Percentiles rank a stretch among this genome's conserved stretches.
Evolutionary conservation across 139 green algal species (phyloP).

Genomic region (Picochlorum sp.): DNA sequence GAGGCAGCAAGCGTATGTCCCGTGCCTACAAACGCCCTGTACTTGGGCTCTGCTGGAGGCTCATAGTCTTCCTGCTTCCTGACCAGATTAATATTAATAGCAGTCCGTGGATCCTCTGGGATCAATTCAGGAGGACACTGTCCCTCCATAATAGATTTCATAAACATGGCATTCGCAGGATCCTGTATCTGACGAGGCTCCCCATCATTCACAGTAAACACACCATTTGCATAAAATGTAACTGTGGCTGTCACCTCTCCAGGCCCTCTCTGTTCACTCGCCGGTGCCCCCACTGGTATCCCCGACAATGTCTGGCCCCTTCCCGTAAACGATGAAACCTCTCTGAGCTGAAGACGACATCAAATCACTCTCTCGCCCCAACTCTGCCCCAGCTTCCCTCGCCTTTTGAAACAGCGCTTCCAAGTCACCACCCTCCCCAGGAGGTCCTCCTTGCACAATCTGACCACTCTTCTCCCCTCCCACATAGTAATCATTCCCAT

Average conservation of each 20-base stretch:
- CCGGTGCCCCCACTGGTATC: conserved; percentile 23
- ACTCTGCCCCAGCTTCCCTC: conserved; percentile 36
- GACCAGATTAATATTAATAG: conserved; percentile 79
- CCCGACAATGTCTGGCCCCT: conserved; percentile 55
- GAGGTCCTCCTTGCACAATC: conserved; percentile 48
- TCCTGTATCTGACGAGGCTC: conserved; percentile 45
- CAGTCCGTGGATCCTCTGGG: conserved; percentile 15
- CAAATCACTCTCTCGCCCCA: conserved; percentile 50
- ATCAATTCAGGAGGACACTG: conserved; percentile 66
- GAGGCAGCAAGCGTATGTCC: conserved; percentile 45
- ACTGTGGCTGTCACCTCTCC: conserved; percentile 39
- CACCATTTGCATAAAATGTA: conserved; percentile 70
- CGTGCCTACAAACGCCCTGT: conserved; percentile 56
- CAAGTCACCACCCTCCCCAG: conserved; percentile 24
- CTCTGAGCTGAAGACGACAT: not conserved
- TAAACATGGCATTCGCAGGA: conserved; percentile 64
- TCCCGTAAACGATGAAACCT: conserved; percentile 44
- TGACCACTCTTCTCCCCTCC: conserved; percentile 74
- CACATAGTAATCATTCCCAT: conserved; percentile 72
- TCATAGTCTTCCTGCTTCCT: conserved; percentile 63
- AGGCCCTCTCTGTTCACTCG: not conserved
- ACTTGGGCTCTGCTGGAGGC: conserved; percentile 39
- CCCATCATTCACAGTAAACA: conserved; percentile 79
- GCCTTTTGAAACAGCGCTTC: conserved; percentile 54
- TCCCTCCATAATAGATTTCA: conserved; percentile 52